phyloP scores from a whole-genome alignment of 768 basidiomycete species.

The Pholiota microspora region DNA sequence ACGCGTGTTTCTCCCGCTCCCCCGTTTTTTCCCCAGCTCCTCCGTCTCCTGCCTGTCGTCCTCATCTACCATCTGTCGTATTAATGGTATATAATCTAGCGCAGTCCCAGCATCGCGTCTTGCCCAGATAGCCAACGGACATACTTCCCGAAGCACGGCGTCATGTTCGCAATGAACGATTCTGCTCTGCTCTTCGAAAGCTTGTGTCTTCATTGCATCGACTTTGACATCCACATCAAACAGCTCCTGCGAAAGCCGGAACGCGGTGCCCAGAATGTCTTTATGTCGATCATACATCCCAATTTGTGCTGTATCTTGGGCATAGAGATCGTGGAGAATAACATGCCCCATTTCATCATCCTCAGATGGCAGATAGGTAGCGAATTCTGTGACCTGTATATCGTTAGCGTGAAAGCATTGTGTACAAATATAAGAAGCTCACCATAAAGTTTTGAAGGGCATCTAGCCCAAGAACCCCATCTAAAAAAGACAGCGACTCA shows the following conservation, averaged over 20 bases:
- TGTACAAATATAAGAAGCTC: conserved; percentile 9
- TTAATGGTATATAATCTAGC: conserved; percentile 70
- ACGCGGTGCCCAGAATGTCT: conserved; percentile 47
- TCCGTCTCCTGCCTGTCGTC: conserved; percentile 57
- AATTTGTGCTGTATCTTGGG: conserved; percentile 23
- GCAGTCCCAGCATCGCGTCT: conserved; percentile 47
- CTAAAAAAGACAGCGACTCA: conserved; percentile 22
- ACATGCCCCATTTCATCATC: conserved; percentile 61
- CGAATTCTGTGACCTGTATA: conserved; percentile 30
- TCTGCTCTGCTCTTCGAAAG: conserved; percentile 10
- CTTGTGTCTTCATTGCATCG: conserved; percentile 6
- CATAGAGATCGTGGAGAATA: conserved; percentile 34
- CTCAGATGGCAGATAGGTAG: conserved; percentile 30
- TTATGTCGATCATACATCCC: conserved; percentile 42
- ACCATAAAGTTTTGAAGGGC: conserved; percentile 10
- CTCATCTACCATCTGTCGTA: conserved; percentile 58
- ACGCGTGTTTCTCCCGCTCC: conserved; percentile 47
- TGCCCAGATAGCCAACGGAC: conserved; percentile 39
- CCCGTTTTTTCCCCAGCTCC: conserved; percentile 19
- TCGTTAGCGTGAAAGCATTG: not conserved
- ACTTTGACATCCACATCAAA: conserved; percentile 14
- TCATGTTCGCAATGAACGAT: conserved; percentile 10
- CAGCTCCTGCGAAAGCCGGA: conserved; percentile 45
- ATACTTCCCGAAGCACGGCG: conserved; percentile 44
- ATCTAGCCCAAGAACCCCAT: conserved; percentile 15